Base-by-base conservation (phyloP, 2,329 filamentous ascomycete genomes). In the Aureobasidium sp. region DNA sequence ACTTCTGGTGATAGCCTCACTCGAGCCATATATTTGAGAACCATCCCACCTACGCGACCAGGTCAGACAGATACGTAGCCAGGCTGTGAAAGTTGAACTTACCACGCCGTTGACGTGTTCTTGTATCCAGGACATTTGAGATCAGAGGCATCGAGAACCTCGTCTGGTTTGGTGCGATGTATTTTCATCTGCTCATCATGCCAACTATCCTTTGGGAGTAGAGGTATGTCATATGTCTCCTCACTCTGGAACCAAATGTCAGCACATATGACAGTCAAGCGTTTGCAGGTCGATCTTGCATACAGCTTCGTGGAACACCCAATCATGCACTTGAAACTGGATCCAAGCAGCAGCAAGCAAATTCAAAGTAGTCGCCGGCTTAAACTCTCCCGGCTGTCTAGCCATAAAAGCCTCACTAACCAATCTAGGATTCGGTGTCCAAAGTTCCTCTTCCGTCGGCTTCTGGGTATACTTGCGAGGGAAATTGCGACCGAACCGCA, bases 261-360 rank as follows among this genome's bases (percentile, higher is more conserved):
- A 38, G 35, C 17, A 27, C 37, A 1, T 24, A 19, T 7, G 12
- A 12, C 10, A 6, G 14, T 37, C 1, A 17, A 11, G 3, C 2
- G 1, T 3, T 12, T 2, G 12, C 8, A 16, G 2, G 3, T 8
- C 4, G 4, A 10, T 17, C 19, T 4, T 6, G 10, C 47, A 5
- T 24, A 50, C 47, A 16, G 6, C 22, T 16, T 50, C 47, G 17
- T 50, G 47, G 11, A 50, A 50, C 8, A 44, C 40, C 71, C 71
- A 74, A 54, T 73, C 71, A 52, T 75, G 72, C 0, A 68, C 68
- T 53, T 74, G 71, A 49, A 75, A 75, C 57, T 76, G 73, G n/a
- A 75, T 74, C 72, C 73, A 76, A 1, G 73, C 73, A 12, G 73
- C 73, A 2, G 73, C 73, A 6, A 76, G 61, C 34, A 76, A 56